These are phyloP conservation scores for Komagataella pastoris DNA, from an alignment of 805 yeast genomes.

Conservation along the genomic window DNA sequence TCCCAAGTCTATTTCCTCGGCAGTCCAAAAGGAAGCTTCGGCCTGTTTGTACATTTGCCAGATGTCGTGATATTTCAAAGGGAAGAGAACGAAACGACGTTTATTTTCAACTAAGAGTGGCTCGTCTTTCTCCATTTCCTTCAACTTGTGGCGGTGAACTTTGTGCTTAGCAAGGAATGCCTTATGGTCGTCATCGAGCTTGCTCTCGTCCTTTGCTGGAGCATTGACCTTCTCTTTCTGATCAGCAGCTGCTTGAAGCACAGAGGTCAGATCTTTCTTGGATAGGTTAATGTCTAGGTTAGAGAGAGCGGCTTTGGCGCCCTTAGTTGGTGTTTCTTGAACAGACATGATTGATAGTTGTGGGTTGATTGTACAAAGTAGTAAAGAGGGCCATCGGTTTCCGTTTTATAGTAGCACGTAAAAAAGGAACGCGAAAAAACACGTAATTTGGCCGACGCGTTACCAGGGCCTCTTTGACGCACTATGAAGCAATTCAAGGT, in stretches of 20 bases:
- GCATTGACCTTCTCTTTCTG: conserved; percentile 14
- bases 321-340: conserved; percentile 63
- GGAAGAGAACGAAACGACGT: conserved; percentile 85
- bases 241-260: conserved; percentile 27
- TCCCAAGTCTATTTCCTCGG: conserved; percentile 93
- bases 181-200: conserved; percentile 27
- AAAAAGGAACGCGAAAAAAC: not conserved
- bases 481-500: not conserved
- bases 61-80: conserved; percentile 92
- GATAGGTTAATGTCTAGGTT: conserved; percentile 34
- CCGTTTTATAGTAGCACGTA: not conserved
- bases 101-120: conserved; percentile 79
- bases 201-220: conserved; percentile 4
- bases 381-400: not conserved
- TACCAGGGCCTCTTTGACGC: not conserved
- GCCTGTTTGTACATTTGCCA: conserved; percentile 99
- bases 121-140: conserved; percentile 73
- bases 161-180: conserved; percentile 47
- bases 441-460: not conserved
- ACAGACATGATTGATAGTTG: conserved; percentile 23
- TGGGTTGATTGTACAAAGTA: not conserved
- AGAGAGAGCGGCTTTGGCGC: conserved; percentile 42
- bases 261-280: conserved; percentile 26
- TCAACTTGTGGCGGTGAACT: conserved; percentile 60
- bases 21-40: conserved; percentile 99